Conservation (phyloP, 805 yeast species). For the Ogataea minuta region DNA sequence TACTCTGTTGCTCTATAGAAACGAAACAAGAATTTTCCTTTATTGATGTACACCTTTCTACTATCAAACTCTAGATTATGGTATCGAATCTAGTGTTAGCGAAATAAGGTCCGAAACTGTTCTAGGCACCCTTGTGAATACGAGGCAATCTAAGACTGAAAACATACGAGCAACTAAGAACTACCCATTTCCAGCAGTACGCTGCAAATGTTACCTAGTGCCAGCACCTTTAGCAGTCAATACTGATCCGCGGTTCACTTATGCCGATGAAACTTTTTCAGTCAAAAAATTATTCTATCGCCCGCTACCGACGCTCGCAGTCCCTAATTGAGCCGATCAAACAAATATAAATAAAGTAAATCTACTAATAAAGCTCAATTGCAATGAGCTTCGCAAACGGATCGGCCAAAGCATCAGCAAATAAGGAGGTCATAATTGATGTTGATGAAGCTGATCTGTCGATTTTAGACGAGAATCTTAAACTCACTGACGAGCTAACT, state of each 20-base stretch:
- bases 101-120: slow-evolving; percentile 32
- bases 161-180: not conserved
- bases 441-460: slow-evolving; percentile 81
- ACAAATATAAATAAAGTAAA: not conserved
- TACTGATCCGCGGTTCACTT: slow-evolving; percentile 6
- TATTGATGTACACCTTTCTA: slow-evolving; percentile 35
- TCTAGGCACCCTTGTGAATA: slow-evolving; percentile 20
- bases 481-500: slow-evolving; percentile 56
- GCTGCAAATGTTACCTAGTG: not conserved
- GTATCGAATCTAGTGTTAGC: slow-evolving; percentile 36
- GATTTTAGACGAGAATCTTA: slow-evolving; percentile 72
- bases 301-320: slow-evolving; percentile 2
- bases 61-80: slow-evolving; percentile 40
- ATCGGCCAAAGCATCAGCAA: not conserved
- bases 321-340: not conserved
- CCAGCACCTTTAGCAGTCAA: not conserved
- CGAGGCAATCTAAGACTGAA: slow-evolving; percentile 9
- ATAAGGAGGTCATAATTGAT: slow-evolving; percentile 38
- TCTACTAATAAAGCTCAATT: not conserved
- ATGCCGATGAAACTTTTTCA: slow-evolving; percentile 2
- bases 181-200: slow-evolving; percentile 7
- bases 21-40: not conserved
- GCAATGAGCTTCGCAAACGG: not conserved
- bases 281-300: not conserved
- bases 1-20: slow-evolving; percentile 1